phyloP scores from a whole-genome alignment of 331 rosid genomes.

The Arachis monticola region DNA sequence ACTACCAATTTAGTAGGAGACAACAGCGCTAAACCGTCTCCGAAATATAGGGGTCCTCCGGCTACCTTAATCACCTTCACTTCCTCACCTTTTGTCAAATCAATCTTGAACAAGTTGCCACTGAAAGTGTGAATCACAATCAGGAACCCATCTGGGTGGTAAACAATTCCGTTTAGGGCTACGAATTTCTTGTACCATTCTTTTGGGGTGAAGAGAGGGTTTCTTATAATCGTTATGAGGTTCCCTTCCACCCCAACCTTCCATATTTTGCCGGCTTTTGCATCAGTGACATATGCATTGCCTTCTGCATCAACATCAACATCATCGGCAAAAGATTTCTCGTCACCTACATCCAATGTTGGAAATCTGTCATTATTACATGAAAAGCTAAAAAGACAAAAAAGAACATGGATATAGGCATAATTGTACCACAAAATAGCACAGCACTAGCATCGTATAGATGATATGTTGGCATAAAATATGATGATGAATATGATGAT shows the following conservation, averaged over 20 bases:
- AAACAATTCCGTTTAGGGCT: slow-evolving; percentile 85
- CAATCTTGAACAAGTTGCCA: slow-evolving; percentile 76
- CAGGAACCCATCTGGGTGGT: slow-evolving; percentile 89
- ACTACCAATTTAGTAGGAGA: slow-evolving; percentile 80
- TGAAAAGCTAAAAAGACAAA: background rate
- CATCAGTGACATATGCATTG: slow-evolving; percentile 84
- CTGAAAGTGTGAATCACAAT: slow-evolving; percentile 74
- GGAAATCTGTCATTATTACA: background rate
- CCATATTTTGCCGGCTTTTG: slow-evolving; percentile 67
- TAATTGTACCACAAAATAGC: too few species aligned
- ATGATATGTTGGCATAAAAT: too few species aligned
- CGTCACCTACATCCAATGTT: slow-evolving; percentile 61
- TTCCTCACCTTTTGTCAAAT: slow-evolving; percentile 65
- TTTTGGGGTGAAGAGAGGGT: slow-evolving; percentile 66
- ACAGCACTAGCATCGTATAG: too few species aligned
- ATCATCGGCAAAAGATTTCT: slow-evolving; percentile 78
- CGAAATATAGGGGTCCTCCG: slow-evolving; percentile 67
- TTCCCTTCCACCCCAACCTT: slow-evolving; percentile 82
- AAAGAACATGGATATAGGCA: too few species aligned
- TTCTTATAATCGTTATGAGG: slow-evolving; percentile 57
- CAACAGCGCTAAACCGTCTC: slow-evolving; percentile 78
- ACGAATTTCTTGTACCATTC: slow-evolving; percentile 81
- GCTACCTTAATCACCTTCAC: slow-evolving; percentile 57
- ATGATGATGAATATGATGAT: too few species aligned
- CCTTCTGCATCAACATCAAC: slow-evolving; percentile 91